These are phyloP conservation scores for Cruciata laevipes DNA, from an alignment of 257 asterid genomes.

Conservation along the genomic window DNA sequence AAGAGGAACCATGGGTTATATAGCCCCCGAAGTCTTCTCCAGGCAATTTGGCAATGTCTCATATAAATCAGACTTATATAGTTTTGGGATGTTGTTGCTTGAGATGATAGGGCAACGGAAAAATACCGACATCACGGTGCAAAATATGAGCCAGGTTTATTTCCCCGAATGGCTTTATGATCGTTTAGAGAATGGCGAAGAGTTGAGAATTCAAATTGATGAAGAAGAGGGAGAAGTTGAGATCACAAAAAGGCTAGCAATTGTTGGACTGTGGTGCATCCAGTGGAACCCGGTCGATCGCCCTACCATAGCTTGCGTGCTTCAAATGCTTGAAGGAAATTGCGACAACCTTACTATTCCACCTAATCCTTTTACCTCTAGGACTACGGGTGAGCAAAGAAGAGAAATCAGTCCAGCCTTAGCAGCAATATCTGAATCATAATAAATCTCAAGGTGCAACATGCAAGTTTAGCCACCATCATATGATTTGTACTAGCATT, in stretches of 20 bases:
- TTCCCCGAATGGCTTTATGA: conserved; percentile 33
- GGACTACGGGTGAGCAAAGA: neutral
- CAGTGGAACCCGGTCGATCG: conserved; percentile 26
- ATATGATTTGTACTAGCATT: too few relatives aligned
- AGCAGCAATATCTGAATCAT: neutral
- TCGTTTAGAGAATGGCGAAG: conserved; percentile 21
- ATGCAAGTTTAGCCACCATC: too few relatives aligned
- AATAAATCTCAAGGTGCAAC: neutral
- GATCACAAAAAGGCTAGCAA: conserved; percentile 17
- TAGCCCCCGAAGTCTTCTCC: conserved; percentile 2
- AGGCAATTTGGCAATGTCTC: conserved; percentile 4
- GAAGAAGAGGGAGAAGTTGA: conserved; percentile 4
- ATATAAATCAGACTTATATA: neutral
- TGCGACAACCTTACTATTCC: neutral
- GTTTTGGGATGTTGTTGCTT: conserved; percentile 2
- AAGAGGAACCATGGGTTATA: conserved; percentile 5
- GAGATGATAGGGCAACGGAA: neutral
- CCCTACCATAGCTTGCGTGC: conserved; percentile 26
- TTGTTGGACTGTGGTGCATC: conserved; percentile 13
- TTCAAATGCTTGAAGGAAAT: conserved; percentile 37
- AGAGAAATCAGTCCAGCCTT: neutral
- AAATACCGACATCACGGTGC: conserved; percentile 7
- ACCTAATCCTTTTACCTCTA: neutral
- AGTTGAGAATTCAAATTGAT: conserved; percentile 10
- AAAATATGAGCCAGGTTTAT: conserved; percentile 23